Percentiles rank a stretch among this genome's conserved stretches.
Evolutionary conservation across 345 rosid genomes (phyloP).

Genomic region (Eucalyptus brandiana): DNA sequence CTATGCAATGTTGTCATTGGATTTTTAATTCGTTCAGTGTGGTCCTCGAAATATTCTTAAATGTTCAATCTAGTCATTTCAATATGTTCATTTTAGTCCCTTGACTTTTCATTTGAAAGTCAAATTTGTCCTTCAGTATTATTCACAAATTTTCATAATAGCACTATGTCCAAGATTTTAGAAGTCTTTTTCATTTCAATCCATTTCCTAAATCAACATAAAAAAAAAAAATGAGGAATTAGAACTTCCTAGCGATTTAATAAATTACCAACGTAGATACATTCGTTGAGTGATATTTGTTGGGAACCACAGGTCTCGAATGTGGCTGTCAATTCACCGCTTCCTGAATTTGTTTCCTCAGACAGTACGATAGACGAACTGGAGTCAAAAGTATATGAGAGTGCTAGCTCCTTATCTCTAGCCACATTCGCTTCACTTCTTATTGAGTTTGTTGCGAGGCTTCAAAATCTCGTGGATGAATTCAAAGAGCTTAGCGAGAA

Average conservation of each 20-base stretch:
- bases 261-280: not conserved
- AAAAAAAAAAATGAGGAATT: no score
- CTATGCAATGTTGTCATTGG: not conserved
- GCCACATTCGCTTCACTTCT: slow-evolving; percentile 76
- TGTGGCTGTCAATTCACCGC: slow-evolving; percentile 1
- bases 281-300: slow-evolving; percentile 41
- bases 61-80: not conserved
- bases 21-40: no score
- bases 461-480: slow-evolving; percentile 58
- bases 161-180: not conserved
- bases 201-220: not conserved
- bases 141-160: no score
- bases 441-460: slow-evolving; percentile 88
- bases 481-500: slow-evolving; percentile 56
- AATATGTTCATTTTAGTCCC: not conserved
- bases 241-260: not conserved
- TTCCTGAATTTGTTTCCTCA: slow-evolving; percentile 18
- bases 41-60: not conserved
- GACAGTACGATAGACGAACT: slow-evolving; percentile 12
- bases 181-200: not conserved
- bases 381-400: slow-evolving; percentile 62
- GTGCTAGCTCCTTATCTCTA: slow-evolving; percentile 77
- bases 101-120: not conserved
- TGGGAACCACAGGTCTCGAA: slow-evolving; percentile 7
- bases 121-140: not conserved